Conservation (phyloP, 2,329 filamentous ascomycete genomes). For the Colletotrichum costaricense region DNA sequence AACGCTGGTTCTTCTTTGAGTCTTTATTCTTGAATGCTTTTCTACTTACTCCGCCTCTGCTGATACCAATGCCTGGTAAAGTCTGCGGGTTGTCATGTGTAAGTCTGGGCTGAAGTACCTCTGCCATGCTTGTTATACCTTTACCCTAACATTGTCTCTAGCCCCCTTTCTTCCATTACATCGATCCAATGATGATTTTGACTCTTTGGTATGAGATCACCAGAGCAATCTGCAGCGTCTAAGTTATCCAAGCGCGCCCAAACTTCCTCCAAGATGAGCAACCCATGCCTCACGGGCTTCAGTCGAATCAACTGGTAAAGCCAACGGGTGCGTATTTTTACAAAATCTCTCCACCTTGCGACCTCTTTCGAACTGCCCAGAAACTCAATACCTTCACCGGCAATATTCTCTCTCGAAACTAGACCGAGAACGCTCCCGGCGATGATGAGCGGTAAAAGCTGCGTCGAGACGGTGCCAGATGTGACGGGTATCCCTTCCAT, state of each 20-base stretch:
- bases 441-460: not conserved
- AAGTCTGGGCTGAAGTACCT: too few relatives aligned
- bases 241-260: not conserved
- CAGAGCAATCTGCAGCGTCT: not conserved
- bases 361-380: not conserved
- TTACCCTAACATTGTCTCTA: not conserved
- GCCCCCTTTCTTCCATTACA: not conserved
- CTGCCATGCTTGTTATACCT: not conserved
- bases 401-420: not conserved
- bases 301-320: not conserved
- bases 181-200: not conserved
- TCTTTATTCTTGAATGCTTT: rapidly evolving
- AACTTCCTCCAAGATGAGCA: not conserved
- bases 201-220: not conserved
- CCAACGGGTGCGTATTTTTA: not conserved
- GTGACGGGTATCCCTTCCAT: not conserved
- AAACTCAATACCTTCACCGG: too few relatives aligned
- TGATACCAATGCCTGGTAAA: not conserved
- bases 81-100: not conserved
- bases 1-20: too few relatives aligned
- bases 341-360: not conserved
- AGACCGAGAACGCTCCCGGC: not conserved
- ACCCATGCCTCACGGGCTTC: not conserved
- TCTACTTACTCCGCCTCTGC: too few relatives aligned
- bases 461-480: not conserved